Evolutionary conservation across 2,329 filamentous ascomycete species (phyloP), one percentile per base, ranked within the genome.

Genomic region (Talaromyces sp.): DNA sequence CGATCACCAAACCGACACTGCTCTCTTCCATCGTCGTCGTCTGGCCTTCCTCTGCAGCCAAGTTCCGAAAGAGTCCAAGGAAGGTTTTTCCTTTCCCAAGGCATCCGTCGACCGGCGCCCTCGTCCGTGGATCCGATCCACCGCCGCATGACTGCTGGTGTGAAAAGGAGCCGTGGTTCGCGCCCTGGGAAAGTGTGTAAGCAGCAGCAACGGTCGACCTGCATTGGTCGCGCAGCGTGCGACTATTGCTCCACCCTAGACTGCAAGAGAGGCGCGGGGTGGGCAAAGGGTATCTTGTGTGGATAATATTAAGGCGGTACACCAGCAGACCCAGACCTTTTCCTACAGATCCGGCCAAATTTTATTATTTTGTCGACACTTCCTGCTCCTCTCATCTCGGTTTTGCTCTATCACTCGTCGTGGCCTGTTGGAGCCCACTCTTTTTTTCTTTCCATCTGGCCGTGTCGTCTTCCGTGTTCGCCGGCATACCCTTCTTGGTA

Each of bases 151-250:
- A 56, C 63, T 65, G 56, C 54, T 46, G 43, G 43, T 24, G 43
- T 46, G 43, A 19, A 46, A 65, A 50, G 60, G 66, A 72, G 70
- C 68, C 71, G 67, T 71, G 67, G 70, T 72, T 65, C 65, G 68
- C 38, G 12, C 31, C 46, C 43, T 56, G 41, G 46, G 35, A 50
- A 26, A 58, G 26, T 31, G 24, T 35, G 53, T 26, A 26, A 48
- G 57, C 54, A 56, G 60, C 61, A 58, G 53, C 54, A 58, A 61
- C 61, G 61, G 53, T 29, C 59, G 32, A 46, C 55, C 55, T 58
- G 58, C 61, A 63, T 58, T 55, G 54, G 58, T 46, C 19, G 43
- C 43, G 43, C 43, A n/a, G 43, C 19, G n/a, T 54, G 60, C 41
- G 43, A 41, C 50, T 56, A 53, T 38, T 41, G 56, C 55, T 61